These are phyloP conservation scores for Triticum dicoccoides DNA, from an alignment of 176 grass and related monocot species.

Conservation along the genomic window DNA sequence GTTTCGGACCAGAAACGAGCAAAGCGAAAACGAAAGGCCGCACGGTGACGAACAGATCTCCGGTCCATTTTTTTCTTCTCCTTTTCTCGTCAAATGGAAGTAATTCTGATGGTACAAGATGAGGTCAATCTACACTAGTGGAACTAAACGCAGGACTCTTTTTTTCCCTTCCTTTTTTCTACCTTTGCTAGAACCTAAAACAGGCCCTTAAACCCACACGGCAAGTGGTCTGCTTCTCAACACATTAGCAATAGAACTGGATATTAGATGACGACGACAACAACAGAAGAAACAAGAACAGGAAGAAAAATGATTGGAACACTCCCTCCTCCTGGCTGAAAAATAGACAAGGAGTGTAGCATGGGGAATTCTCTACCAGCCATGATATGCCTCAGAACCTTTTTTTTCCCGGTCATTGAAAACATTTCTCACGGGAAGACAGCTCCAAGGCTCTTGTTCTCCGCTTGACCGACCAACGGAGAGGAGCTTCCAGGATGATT, in stretches of 20 bases:
- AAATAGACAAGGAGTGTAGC: constrained; percentile 28
- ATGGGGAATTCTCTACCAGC: not conserved
- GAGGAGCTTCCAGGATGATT: constrained; percentile 1
- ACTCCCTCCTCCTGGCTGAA: constrained; percentile 16
- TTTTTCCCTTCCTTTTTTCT: not conserved
- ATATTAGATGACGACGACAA: not conserved
- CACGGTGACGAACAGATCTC: not conserved
- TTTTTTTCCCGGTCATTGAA: constrained; percentile 61
- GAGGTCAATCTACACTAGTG: not conserved
- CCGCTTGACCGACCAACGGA: constrained; percentile 10
- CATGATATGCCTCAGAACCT: constrained; percentile 1
- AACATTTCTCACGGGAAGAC: constrained; percentile 54
- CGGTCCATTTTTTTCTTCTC: not conserved
- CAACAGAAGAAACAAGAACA: not conserved
- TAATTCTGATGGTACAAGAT: not conserved
- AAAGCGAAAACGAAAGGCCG: constrained; percentile 28
- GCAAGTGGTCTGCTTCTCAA: constrained; percentile 5
- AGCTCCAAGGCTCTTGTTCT: not conserved
- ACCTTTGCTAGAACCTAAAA: constrained; percentile 33
- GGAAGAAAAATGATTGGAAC: constrained; percentile 21
- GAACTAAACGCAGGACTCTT: not conserved
- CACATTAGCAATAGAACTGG: constrained; percentile 1
- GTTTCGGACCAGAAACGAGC: constrained; percentile 25
- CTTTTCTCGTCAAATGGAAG: constrained; percentile 33
- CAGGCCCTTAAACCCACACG: not conserved